Percentiles rank a stretch among this genome's conserved stretches.
phyloP scores from a whole-genome alignment of 2,329 filamentous ascomycete genomes.

The Diatrype stigma region DNA sequence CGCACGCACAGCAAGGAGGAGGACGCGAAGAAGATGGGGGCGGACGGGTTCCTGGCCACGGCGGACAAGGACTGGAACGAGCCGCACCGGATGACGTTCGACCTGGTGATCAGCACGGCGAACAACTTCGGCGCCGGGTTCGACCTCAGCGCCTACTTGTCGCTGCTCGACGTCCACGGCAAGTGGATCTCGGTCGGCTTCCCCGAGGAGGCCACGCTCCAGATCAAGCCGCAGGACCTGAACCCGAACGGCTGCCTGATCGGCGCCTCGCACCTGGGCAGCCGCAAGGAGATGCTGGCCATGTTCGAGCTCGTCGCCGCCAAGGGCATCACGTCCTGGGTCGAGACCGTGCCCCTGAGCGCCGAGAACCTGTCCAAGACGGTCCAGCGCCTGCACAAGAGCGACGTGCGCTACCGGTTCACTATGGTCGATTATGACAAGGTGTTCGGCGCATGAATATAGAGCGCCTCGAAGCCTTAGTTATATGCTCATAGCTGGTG shows the following conservation, averaged over 20 bases:
- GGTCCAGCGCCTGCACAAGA: constrained; percentile 64
- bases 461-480: not conserved
- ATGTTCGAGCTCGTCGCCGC: constrained; percentile 70
- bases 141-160: constrained; percentile 68
- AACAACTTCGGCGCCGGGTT: constrained; percentile 64
- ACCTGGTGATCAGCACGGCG: constrained; percentile 73
- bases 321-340: constrained; percentile 65
- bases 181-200: constrained; percentile 77
- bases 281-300: constrained; percentile 62
- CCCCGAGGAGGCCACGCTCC: constrained; percentile 69
- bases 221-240: constrained; percentile 70
- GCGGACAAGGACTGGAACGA: constrained; percentile 54
- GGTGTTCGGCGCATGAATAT: constrained; percentile 48
- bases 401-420: constrained; percentile 71
- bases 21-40: constrained; percentile 56
- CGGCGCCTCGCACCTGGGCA: constrained; percentile 67
- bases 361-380: constrained; percentile 67
- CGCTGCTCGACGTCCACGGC: constrained; percentile 76
- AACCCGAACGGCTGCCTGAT: constrained; percentile 71
- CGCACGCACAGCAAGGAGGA: constrained; percentile 57
- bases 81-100: constrained; percentile 60
- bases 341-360: constrained; percentile 70
- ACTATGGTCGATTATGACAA: constrained; percentile 69
- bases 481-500: not conserved
- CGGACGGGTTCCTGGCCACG: constrained; percentile 57